Evolutionary conservation across 2,329 filamentous ascomycete genomes (phyloP).

Genomic region (Talaromyces sp.): DNA sequence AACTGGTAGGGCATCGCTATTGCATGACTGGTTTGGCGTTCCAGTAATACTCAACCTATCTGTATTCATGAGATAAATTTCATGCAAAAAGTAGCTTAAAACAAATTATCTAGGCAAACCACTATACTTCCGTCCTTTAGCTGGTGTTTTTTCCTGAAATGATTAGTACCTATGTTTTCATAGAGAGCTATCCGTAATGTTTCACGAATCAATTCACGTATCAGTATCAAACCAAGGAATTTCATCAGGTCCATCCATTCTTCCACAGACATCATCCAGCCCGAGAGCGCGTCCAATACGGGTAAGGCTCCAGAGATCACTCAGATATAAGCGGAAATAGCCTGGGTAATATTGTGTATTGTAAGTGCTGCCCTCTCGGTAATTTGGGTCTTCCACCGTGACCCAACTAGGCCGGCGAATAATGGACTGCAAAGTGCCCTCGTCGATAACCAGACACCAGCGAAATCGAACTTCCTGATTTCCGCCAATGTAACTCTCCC

Average conservation of each 20-base stretch:
- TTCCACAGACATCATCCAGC: conserved; percentile 2
- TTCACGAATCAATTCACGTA: background rate
- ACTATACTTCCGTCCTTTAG: too few species aligned
- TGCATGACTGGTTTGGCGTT: too few species aligned
- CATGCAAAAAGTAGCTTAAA: too few species aligned
- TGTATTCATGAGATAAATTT: too few species aligned
- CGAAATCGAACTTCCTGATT: background rate
- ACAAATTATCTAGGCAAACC: too few species aligned
- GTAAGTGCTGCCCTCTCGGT: background rate
- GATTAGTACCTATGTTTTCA: too few species aligned
- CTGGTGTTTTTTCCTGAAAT: too few species aligned
- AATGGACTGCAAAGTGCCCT: background rate
- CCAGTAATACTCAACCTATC: too few species aligned
- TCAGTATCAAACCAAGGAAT: conserved; percentile 3
- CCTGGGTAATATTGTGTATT: conserved; percentile 3
- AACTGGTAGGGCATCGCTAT: too few species aligned
- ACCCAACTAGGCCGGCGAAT: background rate
- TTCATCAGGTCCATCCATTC: conserved; percentile 1
- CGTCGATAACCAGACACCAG: background rate
- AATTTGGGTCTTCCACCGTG: background rate
- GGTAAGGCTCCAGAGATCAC: background rate
- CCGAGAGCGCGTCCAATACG: background rate
- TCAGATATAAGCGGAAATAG: background rate
- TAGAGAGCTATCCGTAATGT: too few species aligned
- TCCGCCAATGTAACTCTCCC: background rate